These are phyloP conservation scores for Talaromyces sp. DNA, from an alignment of 2,329 filamentous ascomycete genomes.

Conservation along the genomic window DNA sequence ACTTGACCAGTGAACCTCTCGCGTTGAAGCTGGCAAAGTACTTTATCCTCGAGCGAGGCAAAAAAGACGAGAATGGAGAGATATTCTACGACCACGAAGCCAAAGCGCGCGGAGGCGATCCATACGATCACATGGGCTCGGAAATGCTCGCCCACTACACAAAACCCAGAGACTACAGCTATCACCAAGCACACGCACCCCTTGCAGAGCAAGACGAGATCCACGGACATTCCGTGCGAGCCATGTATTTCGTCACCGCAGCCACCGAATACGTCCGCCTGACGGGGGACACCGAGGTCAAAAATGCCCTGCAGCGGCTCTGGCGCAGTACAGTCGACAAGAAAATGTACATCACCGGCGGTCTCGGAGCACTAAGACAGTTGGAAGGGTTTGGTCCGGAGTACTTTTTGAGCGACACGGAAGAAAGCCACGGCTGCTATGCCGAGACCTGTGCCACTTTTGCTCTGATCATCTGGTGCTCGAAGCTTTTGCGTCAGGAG, in stretches of 20 bases:
- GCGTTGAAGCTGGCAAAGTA: slow-evolving; percentile 49
- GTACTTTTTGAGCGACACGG: slow-evolving; percentile 55
- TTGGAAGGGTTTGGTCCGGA: slow-evolving; percentile 58
- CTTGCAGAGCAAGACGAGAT: slow-evolving; percentile 51
- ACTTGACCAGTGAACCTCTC: slow-evolving; percentile 32
- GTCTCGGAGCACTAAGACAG: slow-evolving; percentile 53
- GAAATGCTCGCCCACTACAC: slow-evolving; percentile 33
- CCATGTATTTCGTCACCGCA: slow-evolving; percentile 56
- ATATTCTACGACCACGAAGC: slow-evolving; percentile 54
- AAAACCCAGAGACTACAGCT: slow-evolving; percentile 40
- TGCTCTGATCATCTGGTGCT: slow-evolving; percentile 10
- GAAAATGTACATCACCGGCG: slow-evolving; percentile 61
- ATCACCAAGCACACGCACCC: slow-evolving; percentile 54
- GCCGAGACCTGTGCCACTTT: slow-evolving; percentile 56
- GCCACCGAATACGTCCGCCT: slow-evolving; percentile 51
- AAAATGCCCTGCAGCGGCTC: slow-evolving; percentile 41
- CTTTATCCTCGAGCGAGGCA: slow-evolving; percentile 54
- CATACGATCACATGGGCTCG: slow-evolving; percentile 44
- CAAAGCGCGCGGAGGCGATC: slow-evolving; percentile 37
- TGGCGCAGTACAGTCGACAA: slow-evolving; percentile 58
- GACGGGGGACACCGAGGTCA: slow-evolving; percentile 25
- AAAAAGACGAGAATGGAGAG: slow-evolving; percentile 42
- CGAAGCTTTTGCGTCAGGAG: slow-evolving; percentile 15
- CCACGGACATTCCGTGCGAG: slow-evolving; percentile 57
- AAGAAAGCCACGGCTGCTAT: slow-evolving; percentile 59